Evolutionary conservation across 306 rosid genomes (phyloP).

Genomic region (Senna tora): DNA sequence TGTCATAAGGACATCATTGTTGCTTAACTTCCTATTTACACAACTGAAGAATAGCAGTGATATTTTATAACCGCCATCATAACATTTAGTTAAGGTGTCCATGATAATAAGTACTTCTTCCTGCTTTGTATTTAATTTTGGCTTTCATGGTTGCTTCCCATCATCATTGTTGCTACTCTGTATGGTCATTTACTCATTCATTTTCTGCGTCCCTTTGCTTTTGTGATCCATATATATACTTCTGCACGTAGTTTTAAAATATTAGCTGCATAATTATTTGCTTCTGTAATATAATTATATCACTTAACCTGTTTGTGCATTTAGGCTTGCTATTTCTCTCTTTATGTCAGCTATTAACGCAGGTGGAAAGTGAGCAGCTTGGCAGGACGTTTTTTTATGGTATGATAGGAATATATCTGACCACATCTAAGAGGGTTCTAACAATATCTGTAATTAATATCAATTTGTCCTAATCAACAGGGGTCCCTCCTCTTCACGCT

Average conservation of each 20-base stretch:
- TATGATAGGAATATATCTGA: conserved; percentile 85
- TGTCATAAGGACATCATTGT: neutral
- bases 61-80: neutral
- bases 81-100: conserved; percentile 1
- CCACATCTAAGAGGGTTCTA: conserved; percentile 72
- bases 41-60: neutral
- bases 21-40: neutral
- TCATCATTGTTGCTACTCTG: neutral
- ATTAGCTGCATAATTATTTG: conserved; percentile 28
- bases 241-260: conserved; percentile 18
- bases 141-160: neutral
- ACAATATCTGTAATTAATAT: conserved; percentile 25
- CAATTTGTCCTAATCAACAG: conserved; percentile 4
- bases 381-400: conserved; percentile 84
- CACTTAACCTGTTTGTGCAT: conserved; percentile 79
- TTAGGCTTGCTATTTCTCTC: conserved; percentile 80
- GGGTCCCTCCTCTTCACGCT: neutral
- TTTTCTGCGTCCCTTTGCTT: conserved; percentile 1
- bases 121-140: neutral
- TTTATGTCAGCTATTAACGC: conserved; percentile 81
- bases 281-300: conserved; percentile 48
- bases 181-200: conserved; percentile 21
- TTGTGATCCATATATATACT: conserved; percentile 23
- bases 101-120: neutral
- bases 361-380: conserved; percentile 94